These are phyloP conservation scores for Amanita thiersii DNA, from an alignment of 768 basidiomycete genomes.

Conservation along the genomic window DNA sequence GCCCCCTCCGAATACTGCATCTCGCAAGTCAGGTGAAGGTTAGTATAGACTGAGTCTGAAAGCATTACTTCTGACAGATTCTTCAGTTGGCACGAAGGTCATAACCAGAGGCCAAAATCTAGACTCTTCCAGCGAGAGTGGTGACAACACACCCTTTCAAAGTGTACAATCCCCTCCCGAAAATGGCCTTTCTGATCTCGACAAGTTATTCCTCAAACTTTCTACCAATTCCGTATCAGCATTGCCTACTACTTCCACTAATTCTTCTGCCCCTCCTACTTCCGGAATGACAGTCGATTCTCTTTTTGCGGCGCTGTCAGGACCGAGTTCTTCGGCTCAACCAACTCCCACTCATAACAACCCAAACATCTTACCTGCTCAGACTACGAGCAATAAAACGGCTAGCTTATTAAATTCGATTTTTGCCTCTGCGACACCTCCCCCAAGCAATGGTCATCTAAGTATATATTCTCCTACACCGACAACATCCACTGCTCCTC, in stretches of 20 bases:
- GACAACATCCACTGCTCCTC: conserved; percentile 43
- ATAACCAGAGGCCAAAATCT: background rate
- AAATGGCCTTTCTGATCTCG: conserved; percentile 31
- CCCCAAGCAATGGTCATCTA: conserved; percentile 15
- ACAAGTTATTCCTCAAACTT: conserved; percentile 41
- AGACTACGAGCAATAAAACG: conserved; percentile 15
- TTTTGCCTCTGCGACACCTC: conserved; percentile 55
- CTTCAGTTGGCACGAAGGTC: conserved; percentile 2
- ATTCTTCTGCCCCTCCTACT: conserved; percentile 20
- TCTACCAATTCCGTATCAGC: conserved; percentile 5
- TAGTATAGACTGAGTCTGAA: background rate
- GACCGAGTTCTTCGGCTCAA: conserved; percentile 14
- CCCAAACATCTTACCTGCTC: conserved; percentile 12
- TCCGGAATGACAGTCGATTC: conserved; percentile 37
- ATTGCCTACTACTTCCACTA: conserved; percentile 7
- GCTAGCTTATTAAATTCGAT: conserved; percentile 65
- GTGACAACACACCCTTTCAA: background rate
- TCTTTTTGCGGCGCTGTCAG: conserved; percentile 34
- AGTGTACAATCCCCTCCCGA: conserved; percentile 9
- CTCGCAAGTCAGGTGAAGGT: conserved; percentile 13
- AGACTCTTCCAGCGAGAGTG: conserved; percentile 7
- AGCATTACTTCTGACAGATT: background rate
- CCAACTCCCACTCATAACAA: conserved; percentile 15
- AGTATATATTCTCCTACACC: conserved; percentile 50
- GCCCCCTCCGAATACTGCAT: conserved; percentile 44